Evolutionary conservation across 2,329 filamentous ascomycete species (phyloP).

Genomic region (Colletotrichum chlorophyti): DNA sequence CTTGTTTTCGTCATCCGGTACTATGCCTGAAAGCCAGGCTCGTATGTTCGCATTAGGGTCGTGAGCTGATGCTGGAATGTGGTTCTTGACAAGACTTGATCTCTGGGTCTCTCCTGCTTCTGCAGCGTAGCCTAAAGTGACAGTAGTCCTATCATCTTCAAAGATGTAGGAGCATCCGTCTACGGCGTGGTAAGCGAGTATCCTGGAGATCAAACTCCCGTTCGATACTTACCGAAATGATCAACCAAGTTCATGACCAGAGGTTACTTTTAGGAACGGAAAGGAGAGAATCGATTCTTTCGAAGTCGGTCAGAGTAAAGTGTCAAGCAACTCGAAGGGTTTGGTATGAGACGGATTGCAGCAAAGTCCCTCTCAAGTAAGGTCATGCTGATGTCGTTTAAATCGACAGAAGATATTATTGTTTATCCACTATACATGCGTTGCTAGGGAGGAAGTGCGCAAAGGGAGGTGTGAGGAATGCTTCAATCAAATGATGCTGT

Average conservation of each 20-base stretch:
- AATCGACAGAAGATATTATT: background rate
- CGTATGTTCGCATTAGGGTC: constrained; percentile 13
- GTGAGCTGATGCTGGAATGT: no score
- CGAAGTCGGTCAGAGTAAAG: background rate
- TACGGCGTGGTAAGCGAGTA: background rate
- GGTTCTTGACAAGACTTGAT: no score
- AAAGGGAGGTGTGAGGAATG: constrained; percentile 11
- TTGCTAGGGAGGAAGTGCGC: background rate
- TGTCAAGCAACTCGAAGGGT: no score
- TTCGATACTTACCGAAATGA: constrained; percentile 3
- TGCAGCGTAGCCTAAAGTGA: background rate
- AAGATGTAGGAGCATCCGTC: constrained; percentile 6
- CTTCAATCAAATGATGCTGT: constrained; percentile 3
- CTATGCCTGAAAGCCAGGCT: constrained; percentile 13
- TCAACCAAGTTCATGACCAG: constrained; percentile 6
- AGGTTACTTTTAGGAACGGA: background rate
- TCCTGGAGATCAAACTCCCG: background rate
- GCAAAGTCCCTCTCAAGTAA: no score
- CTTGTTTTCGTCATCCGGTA: constrained; percentile 6
- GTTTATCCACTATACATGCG: constrained; percentile 5
- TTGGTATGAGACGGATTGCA: no score
- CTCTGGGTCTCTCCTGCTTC: background rate
- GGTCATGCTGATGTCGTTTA: no score
- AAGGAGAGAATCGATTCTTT: background rate
- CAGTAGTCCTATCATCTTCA: constrained; percentile 1